Evolutionary conservation across 2,329 filamentous ascomycete genomes (phyloP), one percentile per base, ranked within the genome.

Genomic region (Zelopaecilomyces penicillatus): DNA sequence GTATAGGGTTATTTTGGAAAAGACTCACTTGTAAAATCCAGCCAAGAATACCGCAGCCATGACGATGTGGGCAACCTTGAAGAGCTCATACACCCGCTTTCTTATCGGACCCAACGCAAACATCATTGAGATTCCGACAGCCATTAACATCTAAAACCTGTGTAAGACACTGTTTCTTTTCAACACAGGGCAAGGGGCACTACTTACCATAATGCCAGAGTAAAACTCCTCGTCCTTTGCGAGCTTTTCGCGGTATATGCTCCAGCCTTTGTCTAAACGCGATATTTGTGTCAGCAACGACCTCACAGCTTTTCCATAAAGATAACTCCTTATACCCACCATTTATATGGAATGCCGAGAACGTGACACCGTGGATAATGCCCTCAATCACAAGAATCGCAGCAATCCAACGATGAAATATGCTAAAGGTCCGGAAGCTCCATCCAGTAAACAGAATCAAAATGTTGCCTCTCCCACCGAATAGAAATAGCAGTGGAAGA

Each of bases 361-460:
- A 54, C 3, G 45, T 45, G 10, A 50, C 11, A 5, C 49, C 53
- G 56, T 85, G 81, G 0, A 77, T 60, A 5, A 82, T 64, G 9
- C 75, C 78, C 51, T 82, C 69, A 1, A 80, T 46, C 0, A 76
- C 76, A 10, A 76, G 67, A 9, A 80, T 64, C 36, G 78, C 65
- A 3, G 80, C 80, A 7, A 80, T 66, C 65, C 76, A 78, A 6
- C 80, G 73, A 60, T 84, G 80, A 46, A 82, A 82, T 30, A 75
- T 66, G 52, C 76, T 83, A 52, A 77, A 83, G 0, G 75, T 78
- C 5, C 70, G 67, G 53, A 78, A 83, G 27, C 73, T 75, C 78
- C 80, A 84, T 1, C 80, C 80, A 0, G 80, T 83, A 1, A 75
- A 56, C 71, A 74, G 78, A 36, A 81, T 62, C 30, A 83, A 65